These are phyloP conservation scores for Claviceps paspali DNA, from an alignment of 2,329 filamentous ascomycete genomes.

Conservation along the genomic window DNA sequence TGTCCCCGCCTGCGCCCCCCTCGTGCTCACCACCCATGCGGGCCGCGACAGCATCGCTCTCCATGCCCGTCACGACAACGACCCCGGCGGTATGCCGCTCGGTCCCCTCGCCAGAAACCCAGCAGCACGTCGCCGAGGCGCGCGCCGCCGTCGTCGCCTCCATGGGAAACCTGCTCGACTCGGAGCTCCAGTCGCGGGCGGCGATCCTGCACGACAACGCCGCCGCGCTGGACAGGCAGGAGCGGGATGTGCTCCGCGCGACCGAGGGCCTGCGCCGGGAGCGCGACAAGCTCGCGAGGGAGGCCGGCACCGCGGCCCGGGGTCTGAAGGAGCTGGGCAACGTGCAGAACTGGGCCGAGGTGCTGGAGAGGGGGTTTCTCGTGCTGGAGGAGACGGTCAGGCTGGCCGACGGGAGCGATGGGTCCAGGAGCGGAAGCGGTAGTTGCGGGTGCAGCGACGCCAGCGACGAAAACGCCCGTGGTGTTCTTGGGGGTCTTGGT, in stretches of 20 bases:
- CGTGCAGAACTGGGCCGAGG: constrained; percentile 78
- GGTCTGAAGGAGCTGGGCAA: constrained; percentile 65
- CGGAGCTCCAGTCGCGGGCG: constrained; percentile 52
- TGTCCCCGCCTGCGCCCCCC: not conserved
- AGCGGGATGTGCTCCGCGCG: constrained; percentile 46
- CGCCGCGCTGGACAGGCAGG: constrained; percentile 49
- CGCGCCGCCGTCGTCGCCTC: constrained; percentile 44
- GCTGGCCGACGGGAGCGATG: constrained; percentile 27
- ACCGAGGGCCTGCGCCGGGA: constrained; percentile 46
- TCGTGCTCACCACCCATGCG: too few relatives aligned
- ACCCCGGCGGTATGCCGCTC: too few relatives aligned
- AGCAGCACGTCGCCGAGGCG: constrained; percentile 38
- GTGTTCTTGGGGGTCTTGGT: too few relatives aligned
- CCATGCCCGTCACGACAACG: not conserved
- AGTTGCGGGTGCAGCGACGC: constrained; percentile 26
- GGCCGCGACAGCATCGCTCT: too few relatives aligned
- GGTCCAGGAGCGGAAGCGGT: constrained; percentile 9
- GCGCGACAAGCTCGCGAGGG: constrained; percentile 47
- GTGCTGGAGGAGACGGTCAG: constrained; percentile 50
- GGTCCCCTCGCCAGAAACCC: constrained; percentile 25
- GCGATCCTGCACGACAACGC: constrained; percentile 54
- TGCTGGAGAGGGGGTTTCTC: constrained; percentile 54
- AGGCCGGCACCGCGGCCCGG: constrained; percentile 46
- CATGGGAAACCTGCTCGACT: constrained; percentile 55
- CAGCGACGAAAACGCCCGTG: too few relatives aligned